These are phyloP conservation scores for Chiua virens DNA, from an alignment of 768 basidiomycete species.

Conservation along the genomic window DNA sequence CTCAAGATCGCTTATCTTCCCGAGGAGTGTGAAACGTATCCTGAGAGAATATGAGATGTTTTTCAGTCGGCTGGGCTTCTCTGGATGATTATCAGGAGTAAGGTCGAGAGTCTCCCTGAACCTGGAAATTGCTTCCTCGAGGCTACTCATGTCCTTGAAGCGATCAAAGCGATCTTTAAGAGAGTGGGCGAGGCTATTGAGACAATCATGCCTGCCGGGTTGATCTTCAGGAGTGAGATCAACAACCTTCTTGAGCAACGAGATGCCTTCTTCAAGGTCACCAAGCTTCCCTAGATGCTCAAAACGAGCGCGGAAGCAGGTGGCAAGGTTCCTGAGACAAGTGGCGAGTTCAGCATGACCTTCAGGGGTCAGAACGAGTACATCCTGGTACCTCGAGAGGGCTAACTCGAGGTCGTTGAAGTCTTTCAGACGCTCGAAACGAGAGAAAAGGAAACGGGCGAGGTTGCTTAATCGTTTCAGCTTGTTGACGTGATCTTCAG, in stretches of 20 bases:
- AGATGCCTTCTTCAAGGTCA: not conserved
- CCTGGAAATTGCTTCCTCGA: no score
- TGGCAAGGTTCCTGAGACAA: not conserved
- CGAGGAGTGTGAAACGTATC: no score
- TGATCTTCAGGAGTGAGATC: not conserved
- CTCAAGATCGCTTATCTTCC: no score
- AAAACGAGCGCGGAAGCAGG: not conserved
- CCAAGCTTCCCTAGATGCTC: no score
- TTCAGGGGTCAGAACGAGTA: no score
- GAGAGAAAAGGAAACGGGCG: not conserved
- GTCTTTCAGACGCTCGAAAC: not conserved
- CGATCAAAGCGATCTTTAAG: no score
- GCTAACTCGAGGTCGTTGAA: not conserved
- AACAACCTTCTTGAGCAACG: not conserved
- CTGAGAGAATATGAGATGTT: not conserved
- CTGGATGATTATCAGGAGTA: not conserved
- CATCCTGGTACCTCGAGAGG: no score
- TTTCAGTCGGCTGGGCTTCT: not conserved
- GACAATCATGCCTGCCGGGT: no score
- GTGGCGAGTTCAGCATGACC: no score
- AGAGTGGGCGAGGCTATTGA: no score
- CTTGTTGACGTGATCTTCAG: not conserved
- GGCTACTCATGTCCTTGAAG: no score
- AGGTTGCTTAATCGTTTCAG: not conserved
- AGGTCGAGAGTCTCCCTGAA: no score